A percentile compares a stretch with the other conserved stretches of the same genome.
Evolutionary conservation across 75 land plant genomes (phyloP).

Genomic region (Pseudotsuga menziesii): DNA sequence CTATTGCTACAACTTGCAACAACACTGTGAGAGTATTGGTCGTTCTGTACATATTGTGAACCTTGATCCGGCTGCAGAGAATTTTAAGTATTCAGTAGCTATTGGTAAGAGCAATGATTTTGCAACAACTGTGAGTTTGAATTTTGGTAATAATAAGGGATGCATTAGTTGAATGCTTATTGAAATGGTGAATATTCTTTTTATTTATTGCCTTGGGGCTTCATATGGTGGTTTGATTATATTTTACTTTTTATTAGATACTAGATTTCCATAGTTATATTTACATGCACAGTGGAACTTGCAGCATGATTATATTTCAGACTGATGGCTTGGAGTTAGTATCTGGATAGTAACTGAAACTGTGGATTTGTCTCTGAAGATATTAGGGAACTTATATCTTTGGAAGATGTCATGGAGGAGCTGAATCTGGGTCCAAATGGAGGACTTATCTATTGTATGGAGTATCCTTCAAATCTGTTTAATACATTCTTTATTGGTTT

Average conservation of each 20-base stretch:
- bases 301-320: not conserved
- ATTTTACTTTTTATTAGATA: not conserved
- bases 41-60: slow-evolving; percentile 84
- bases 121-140: not conserved
- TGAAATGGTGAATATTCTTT: not conserved
- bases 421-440: slow-evolving; percentile 96
- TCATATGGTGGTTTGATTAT: not conserved
- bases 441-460: slow-evolving; percentile 98
- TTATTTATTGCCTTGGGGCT: not conserved
- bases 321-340: not conserved
- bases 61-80: slow-evolving; percentile 94
- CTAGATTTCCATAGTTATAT: not conserved
- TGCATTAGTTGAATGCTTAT: not conserved
- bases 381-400: slow-evolving; percentile 83
- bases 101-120: slow-evolving; percentile 42
- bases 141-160: not conserved
- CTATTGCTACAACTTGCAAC: slow-evolving; percentile 78
- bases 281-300: not conserved
- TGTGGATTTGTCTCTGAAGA: slow-evolving; percentile 40
- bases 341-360: not conserved
- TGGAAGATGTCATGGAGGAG: slow-evolving; percentile 99
- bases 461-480: slow-evolving; percentile 61
- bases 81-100: slow-evolving; percentile 89
- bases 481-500: not conserved
- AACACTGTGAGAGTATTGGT: slow-evolving; percentile 73